Percentiles rank a stretch among this genome's conserved stretches.
Conservation (phyloP, 2,329 filamentous ascomycete species). For the Coniosporium tulheliwenetii region DNA sequence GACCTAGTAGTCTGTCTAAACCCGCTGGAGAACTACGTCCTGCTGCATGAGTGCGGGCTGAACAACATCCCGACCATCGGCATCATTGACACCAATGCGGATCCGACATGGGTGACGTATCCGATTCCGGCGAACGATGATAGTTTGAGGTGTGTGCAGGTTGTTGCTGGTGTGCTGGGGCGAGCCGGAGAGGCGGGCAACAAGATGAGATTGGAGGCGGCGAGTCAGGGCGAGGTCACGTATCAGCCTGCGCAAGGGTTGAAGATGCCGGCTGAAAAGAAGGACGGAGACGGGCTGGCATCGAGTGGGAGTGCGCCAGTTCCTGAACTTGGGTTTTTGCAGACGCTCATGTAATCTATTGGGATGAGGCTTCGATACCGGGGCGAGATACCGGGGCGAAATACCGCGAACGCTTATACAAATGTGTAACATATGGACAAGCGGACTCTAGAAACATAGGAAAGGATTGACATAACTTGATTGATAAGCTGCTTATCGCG, state of each 20-base stretch:
- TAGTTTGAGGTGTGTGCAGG: constrained; percentile 64
- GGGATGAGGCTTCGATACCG: no score
- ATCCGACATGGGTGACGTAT: constrained; percentile 91
- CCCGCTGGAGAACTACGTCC: constrained; percentile 76
- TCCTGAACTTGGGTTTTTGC: no score
- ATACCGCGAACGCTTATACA: no score
- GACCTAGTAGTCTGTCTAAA: constrained; percentile 90
- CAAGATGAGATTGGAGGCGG: constrained; percentile 46
- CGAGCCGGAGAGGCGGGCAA: constrained; percentile 70
- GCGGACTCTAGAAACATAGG: no score
- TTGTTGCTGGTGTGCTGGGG: constrained; percentile 76
- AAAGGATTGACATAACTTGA: no score
- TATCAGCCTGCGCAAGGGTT: constrained; percentile 29
- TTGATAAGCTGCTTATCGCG: no score
- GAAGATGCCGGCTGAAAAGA: constrained; percentile 5
- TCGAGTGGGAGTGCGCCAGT: no score
- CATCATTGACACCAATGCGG: constrained; percentile 81
- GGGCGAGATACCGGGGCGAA: no score
- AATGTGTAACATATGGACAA: no score
- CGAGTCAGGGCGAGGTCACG: constrained; percentile 44
- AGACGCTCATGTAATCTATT: no score
- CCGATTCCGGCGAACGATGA: constrained; percentile 95
- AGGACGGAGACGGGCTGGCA: no score
- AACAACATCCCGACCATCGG: constrained; percentile 89
- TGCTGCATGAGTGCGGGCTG: constrained; percentile 81